phyloP scores from a whole-genome alignment of 2,329 filamentous ascomycete species.

The Clonostachys rhizophaga region DNA sequence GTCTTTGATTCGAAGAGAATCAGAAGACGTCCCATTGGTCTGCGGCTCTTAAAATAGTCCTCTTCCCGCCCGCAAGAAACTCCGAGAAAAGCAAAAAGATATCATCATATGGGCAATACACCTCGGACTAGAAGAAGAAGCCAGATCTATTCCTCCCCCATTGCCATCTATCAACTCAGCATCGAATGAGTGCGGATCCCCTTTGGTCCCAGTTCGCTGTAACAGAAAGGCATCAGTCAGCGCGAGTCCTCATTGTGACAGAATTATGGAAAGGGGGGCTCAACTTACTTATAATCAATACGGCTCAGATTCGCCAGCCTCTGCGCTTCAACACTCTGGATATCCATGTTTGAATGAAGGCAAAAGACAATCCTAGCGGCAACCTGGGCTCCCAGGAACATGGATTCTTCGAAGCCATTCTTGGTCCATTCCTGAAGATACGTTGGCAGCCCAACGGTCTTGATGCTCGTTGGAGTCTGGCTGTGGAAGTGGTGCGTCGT shows the following conservation, averaged over 20 bases:
- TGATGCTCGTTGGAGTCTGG: slow-evolving; percentile 80
- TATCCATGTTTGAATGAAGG: slow-evolving; percentile 51
- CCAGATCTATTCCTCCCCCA: too few species aligned
- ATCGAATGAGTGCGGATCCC: slow-evolving; percentile 48
- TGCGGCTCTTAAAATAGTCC: neutral
- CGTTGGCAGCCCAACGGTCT: slow-evolving; percentile 69
- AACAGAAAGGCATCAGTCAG: slow-evolving; percentile 6
- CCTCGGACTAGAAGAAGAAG: neutral
- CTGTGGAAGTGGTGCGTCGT: slow-evolving; percentile 49
- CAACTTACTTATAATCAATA: slow-evolving; percentile 56
- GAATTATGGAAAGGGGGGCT: neutral
- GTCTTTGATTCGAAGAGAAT: neutral
- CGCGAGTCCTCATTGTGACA: neutral
- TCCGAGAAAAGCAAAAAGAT: too few species aligned
- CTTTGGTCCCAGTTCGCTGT: slow-evolving; percentile 49
- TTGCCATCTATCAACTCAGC: slow-evolving; percentile 28
- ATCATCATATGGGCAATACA: too few species aligned
- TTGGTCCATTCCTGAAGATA: slow-evolving; percentile 93
- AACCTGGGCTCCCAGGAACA: slow-evolving; percentile 84
- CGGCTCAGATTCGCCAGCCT: slow-evolving; percentile 51
- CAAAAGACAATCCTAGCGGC: slow-evolving; percentile 62
- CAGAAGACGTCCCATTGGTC: too few species aligned
- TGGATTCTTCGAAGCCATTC: slow-evolving; percentile 71
- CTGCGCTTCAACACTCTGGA: slow-evolving; percentile 44
- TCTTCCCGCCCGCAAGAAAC: too few species aligned